Base-by-base conservation (phyloP, 108 stramenopile species). In the Stephanodiscus minutulus region DNA sequence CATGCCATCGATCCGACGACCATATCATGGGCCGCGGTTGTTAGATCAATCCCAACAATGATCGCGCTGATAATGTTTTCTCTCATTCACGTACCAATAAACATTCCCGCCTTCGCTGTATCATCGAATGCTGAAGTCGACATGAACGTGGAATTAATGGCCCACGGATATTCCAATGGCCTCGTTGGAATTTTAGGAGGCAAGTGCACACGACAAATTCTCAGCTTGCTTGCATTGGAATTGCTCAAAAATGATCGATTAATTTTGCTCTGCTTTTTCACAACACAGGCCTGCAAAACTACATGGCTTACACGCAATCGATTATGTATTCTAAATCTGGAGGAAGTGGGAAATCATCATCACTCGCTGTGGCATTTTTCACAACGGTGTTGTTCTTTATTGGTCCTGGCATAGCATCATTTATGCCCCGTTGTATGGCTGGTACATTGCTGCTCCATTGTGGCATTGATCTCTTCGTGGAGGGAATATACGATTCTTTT, bases 61-160 rank as follows among this genome's bases (percentile, higher is more conserved):
- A 12, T 90, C 2, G 86, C 83, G 7, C 68, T 91, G 46, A 64
- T 76, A 21, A 46, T 83, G 22, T 94, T 94, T 80, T 84, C 84
- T 18, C 77, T 95, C 41, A 88, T 92, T 60, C 92, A 93, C 68
- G 88, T 89, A 10, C 89, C 89, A 18, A 92, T 95, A 56, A 95
- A 92, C 57, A 90, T 95, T 37, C 94, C 94, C 36, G 83, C 89
- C n/a, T 88, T 92, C 68, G 86, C 88, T 22, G 78, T 89, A 15
- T 90, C 88, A 3, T 78, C 84, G 25, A 68, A 87, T 61, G 81
- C 78, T 35, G 90, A 91, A 54, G 74, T 70, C 12, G 90, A 92
- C 55, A 87, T 95, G 86, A 91, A 95, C 74, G 62, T 62, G 33
- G 94, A 95, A 75, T 58, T 95, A 10, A 65, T 87, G 5, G 90